Evolutionary conservation across 495 filamentous ascomycete genomes (phyloP).

Genomic region (Trichoderma reesei): DNA sequence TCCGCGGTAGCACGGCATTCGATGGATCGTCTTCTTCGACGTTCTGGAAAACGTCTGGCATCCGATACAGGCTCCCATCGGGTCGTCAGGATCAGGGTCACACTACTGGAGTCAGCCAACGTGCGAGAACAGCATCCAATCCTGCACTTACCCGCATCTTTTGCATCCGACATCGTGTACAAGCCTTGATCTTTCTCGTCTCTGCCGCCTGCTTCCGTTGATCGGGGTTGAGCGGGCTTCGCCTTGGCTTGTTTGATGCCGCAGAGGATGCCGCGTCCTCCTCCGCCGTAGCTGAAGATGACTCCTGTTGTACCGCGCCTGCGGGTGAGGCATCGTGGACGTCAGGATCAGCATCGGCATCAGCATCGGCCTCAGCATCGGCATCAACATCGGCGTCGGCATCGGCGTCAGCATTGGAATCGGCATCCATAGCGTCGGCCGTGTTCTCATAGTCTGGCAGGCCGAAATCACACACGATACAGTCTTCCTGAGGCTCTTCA

Average conservation of each 20-base stretch:
- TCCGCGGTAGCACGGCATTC: conserved; percentile 29
- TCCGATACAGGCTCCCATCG: conserved; percentile 24
- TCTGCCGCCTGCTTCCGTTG: conserved; percentile 24
- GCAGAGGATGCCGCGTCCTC: neutral
- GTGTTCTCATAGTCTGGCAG: too few relatives aligned
- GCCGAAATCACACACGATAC: too few relatives aligned
- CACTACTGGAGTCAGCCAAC: conserved; percentile 19
- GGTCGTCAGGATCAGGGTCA: conserved; percentile 20
- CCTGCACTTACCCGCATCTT: conserved; percentile 28
- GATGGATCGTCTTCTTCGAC: conserved; percentile 37
- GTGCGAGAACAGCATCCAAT: conserved; percentile 8
- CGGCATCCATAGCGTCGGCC: too few relatives aligned
- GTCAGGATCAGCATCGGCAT: too few relatives aligned
- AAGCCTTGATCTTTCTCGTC: conserved; percentile 30
- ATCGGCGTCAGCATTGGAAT: too few relatives aligned
- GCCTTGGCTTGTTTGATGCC: neutral
- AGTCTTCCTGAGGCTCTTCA: too few relatives aligned
- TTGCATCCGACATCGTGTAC: conserved; percentile 36
- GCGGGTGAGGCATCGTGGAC: too few relatives aligned
- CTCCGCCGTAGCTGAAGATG: neutral
- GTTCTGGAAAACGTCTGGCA: conserved; percentile 26
- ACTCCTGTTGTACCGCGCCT: too few relatives aligned
- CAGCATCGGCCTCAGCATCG: too few relatives aligned
- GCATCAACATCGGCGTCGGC: too few relatives aligned
- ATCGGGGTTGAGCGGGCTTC: neutral